Base-by-base conservation (phyloP, 257 asterid species). In the Forsythia suspensa region DNA sequence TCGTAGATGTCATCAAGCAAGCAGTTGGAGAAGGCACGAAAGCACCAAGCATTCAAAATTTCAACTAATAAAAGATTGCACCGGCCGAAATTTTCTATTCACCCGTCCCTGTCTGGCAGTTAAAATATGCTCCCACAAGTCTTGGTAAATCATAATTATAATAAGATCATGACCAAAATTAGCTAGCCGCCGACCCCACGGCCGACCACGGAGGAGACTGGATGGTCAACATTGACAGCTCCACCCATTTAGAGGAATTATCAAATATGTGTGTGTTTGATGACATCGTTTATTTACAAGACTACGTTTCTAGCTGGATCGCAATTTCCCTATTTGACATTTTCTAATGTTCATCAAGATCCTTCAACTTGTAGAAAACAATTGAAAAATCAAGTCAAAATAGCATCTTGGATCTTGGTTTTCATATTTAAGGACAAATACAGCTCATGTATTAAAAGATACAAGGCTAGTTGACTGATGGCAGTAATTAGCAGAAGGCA, bases 11-110 rank as follows among this genome's bases (percentile, higher is more conserved):
- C 71, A 81, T 55, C 73, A 80, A 67, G 85, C 82, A 85, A 72
- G 11, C 51, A 43, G 10, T 73, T 79, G 80, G 80, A 83, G 79
- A 86, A 83, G 83, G 72, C 87, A 85, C 75, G 84, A 44, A 80
- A 83, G 68, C 83, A 78, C 85, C 66, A 74, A 77, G 48, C n/a
- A 72, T 24, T 71, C 67, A 61, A 61, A 36, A 40, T 5, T 61
- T 74, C 66, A 72, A 39, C 39, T 20, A 71, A 57, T 72, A 57
- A 6, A 76, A 78, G 66, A 74, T 76, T 72, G 38, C 66, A 52
- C 73, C 71, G 16, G 68, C 74, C 80, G 51, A 76, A 73, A n/a
- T 13, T 73, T 44, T 81, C 66, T 71, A 83, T 46, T 73, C 57
- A 71, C 83, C 29, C 21, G 82, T 87, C 90, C n/a, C 80, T 80